phyloP scores from a whole-genome alignment of 139 green algal species.

The Coccomyxa sp. region DNA sequence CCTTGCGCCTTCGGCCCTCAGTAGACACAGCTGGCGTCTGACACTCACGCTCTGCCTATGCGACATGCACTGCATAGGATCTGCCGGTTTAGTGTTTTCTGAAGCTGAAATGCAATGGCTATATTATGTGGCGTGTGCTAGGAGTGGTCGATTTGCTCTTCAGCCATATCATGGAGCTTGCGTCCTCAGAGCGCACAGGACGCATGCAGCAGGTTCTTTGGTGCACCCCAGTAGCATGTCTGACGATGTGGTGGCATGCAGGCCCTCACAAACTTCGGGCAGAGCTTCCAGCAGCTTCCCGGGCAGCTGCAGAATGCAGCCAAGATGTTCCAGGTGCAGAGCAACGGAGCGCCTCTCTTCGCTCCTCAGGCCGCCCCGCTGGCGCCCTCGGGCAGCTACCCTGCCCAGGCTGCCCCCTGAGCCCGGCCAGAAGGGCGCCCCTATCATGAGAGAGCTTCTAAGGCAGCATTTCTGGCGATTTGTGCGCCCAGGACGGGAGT shows the following conservation, averaged over 20 bases:
- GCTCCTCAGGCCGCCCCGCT: not conserved
- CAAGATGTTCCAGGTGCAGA: constrained; percentile 1
- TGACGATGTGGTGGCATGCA: not conserved
- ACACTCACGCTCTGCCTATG: not conserved
- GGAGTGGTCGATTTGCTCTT: not conserved
- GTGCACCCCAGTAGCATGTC: not conserved
- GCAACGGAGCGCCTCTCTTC: not conserved
- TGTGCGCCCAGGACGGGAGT: no score
- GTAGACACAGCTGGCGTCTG: not conserved
- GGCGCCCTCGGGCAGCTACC: no score
- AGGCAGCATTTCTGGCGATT: no score
- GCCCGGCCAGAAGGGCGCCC: no score
- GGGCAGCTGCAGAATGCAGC: not conserved
- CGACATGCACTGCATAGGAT: not conserved
- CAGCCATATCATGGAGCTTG: not conserved
- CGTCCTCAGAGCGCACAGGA: not conserved
- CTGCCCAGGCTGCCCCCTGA: not conserved
- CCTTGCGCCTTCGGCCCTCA: no score
- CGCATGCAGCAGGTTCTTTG: not conserved
- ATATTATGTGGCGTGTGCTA: not conserved
- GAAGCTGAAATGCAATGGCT: no score
- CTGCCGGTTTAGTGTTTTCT: no score
- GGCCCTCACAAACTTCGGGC: not conserved
- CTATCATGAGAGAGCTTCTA: no score
- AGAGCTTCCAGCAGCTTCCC: not conserved